Evolutionary conservation across 306 rosid genomes (phyloP).

Genomic region (Vigna nakashimae): DNA sequence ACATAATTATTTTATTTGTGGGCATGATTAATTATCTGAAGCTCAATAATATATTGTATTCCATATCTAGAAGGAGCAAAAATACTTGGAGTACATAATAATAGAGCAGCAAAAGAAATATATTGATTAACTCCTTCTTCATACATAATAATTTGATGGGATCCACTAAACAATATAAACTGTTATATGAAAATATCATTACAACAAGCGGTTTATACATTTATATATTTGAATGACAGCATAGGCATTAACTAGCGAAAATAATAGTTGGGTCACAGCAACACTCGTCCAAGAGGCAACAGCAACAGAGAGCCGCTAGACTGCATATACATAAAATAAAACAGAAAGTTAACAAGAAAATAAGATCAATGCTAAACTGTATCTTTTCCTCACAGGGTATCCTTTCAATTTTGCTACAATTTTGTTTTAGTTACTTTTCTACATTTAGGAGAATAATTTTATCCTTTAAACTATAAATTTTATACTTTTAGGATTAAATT

Average conservation of each 20-base stretch:
- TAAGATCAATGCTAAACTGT: too few species aligned
- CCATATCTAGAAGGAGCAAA: too few species aligned
- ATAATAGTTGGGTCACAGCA: slow-evolving; percentile 84
- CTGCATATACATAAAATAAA: slow-evolving; percentile 48
- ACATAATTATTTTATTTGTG: neutral
- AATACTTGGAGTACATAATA: neutral
- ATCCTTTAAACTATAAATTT: neutral
- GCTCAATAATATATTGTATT: neutral
- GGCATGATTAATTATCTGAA: neutral
- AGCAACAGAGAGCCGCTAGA: slow-evolving; percentile 84
- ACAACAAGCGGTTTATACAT: slow-evolving; percentile 2
- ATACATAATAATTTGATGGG: slow-evolving; percentile 3
- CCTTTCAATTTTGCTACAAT: too few species aligned
- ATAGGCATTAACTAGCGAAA: slow-evolving; percentile 36
- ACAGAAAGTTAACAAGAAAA: neutral
- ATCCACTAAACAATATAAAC: slow-evolving; percentile 9
- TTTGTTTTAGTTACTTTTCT: too few species aligned
- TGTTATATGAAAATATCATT: slow-evolving; percentile 2
- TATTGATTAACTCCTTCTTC: slow-evolving; percentile 21
- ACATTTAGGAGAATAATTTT: too few species aligned
- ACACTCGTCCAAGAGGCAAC: slow-evolving; percentile 82
- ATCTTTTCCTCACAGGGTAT: too few species aligned
- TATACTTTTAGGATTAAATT: too few species aligned
- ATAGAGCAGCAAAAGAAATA: neutral
- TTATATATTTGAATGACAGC: neutral